These are phyloP conservation scores for Boeremia exigua DNA, from an alignment of 2,329 filamentous ascomycete species.

Conservation along the genomic window DNA sequence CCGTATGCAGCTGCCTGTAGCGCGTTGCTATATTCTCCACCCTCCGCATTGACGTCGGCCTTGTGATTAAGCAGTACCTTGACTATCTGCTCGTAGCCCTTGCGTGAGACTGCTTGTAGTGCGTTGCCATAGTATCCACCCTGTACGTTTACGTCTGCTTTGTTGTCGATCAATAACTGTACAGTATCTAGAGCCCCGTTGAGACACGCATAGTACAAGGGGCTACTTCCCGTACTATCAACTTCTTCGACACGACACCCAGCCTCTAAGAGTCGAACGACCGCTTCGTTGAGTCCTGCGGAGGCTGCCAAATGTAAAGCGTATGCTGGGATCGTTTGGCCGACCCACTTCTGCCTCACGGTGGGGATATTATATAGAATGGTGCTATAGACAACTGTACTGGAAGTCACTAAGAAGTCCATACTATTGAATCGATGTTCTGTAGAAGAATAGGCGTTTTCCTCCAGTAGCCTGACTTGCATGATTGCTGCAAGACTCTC, in stretches of 20 bases:
- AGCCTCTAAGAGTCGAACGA: constrained; percentile 14
- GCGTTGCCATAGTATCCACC: neutral
- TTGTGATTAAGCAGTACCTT: neutral
- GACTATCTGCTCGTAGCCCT: neutral
- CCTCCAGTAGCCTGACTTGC: constrained; percentile 16
- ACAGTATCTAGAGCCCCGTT: neutral
- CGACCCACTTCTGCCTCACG: constrained; percentile 15
- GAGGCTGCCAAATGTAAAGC: constrained; percentile 25
- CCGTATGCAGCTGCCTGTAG: neutral
- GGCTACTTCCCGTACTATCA: constrained; percentile 3
- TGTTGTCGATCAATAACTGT: neutral
- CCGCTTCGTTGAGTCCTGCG: constrained; percentile 13
- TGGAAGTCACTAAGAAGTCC: constrained; percentile 17
- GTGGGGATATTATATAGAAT: constrained; percentile 19
- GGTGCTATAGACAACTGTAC: constrained; percentile 23
- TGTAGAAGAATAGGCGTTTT: neutral
- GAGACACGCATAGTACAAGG: constrained; percentile 8
- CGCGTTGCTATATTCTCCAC: neutral
- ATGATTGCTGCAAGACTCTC: constrained; percentile 20
- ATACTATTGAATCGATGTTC: constrained; percentile 9
- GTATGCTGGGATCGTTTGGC: constrained; percentile 17
- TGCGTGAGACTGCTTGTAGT: neutral
- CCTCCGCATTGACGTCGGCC: neutral
- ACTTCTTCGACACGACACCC: constrained; percentile 17
- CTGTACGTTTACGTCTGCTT: neutral